Evolutionary conservation across 768 basidiomycete genomes (phyloP).

Genomic region (Coprinopsis strossmayeri): DNA sequence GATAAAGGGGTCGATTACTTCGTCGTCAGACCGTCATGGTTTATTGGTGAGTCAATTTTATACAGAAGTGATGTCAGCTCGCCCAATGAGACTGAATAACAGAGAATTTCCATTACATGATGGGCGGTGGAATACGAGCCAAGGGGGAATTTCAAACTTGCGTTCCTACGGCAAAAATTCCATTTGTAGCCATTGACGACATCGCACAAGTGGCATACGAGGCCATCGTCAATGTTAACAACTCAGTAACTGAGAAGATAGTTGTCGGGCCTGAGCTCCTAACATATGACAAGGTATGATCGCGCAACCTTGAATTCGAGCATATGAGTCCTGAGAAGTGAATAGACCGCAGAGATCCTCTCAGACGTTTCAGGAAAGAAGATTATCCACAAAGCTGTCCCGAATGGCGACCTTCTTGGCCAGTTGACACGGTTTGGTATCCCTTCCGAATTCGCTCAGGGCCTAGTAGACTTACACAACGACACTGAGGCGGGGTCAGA

Average conservation of each 20-base stretch:
- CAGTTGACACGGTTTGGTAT: too few species aligned
- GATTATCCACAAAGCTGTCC: slow-evolving; percentile 15
- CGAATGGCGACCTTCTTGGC: slow-evolving; percentile 9
- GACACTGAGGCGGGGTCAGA: too few species aligned
- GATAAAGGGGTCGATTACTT: slow-evolving; percentile 20
- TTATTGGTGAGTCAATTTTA: slow-evolving; percentile 22
- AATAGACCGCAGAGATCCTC: slow-evolving; percentile 17
- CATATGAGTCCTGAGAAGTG: too few species aligned
- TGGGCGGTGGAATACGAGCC: slow-evolving; percentile 17
- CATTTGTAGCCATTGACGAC: slow-evolving; percentile 25
- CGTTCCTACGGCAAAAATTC: slow-evolving; percentile 19
- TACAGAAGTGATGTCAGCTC: neutral
- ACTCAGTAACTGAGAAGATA: slow-evolving; percentile 18
- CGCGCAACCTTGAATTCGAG: too few species aligned
- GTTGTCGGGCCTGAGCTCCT: slow-evolving; percentile 27
- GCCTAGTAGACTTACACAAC: too few species aligned
- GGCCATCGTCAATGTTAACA: slow-evolving; percentile 20
- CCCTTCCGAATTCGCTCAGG: too few species aligned
- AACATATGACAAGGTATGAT: slow-evolving; percentile 24
- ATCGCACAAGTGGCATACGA: slow-evolving; percentile 25
- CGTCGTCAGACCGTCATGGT: slow-evolving; percentile 30
- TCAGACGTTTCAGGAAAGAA: slow-evolving; percentile 15
- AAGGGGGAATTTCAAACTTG: slow-evolving; percentile 20
- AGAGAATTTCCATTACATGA: neutral
- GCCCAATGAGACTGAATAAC: neutral